Evolutionary conservation across 2,329 filamentous ascomycete genomes (phyloP).

Genomic region (Trichoderma sp.): DNA sequence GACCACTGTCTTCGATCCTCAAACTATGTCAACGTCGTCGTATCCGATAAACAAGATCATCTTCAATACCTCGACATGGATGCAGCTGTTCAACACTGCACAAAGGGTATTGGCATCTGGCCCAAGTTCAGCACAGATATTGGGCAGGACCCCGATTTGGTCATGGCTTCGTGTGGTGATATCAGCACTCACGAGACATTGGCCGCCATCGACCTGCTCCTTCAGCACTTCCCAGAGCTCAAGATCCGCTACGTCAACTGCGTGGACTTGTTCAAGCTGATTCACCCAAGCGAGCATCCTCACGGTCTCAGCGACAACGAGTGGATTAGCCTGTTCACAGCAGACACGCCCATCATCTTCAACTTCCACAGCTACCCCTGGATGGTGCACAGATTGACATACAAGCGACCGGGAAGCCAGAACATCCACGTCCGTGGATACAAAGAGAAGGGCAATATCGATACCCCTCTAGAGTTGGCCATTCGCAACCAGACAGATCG

Average conservation of each 20-base stretch:
- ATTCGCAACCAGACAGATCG: constrained; percentile 77
- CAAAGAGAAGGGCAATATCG: constrained; percentile 82
- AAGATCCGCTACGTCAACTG: constrained; percentile 80
- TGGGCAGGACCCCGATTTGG: constrained; percentile 67
- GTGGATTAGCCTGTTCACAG: constrained; percentile 71
- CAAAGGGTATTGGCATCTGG: constrained; percentile 79
- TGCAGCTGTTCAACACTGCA: constrained; percentile 72
- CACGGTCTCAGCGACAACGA: constrained; percentile 69
- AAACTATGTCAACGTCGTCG: constrained; percentile 82
- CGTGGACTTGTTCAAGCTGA: constrained; percentile 79
- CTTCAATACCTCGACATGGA: constrained; percentile 76
- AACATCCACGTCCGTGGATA: constrained; percentile 77
- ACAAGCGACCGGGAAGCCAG: constrained; percentile 68
- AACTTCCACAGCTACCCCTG: constrained; percentile 85
- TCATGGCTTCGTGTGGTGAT: constrained; percentile 77
- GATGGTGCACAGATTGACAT: constrained; percentile 75
- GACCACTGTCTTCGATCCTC: constrained; percentile 71
- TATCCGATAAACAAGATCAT: constrained; percentile 78
- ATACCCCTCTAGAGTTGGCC: constrained; percentile 76
- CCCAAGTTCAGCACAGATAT: constrained; percentile 72
- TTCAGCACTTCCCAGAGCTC: constrained; percentile 69
- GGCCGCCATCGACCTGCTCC: constrained; percentile 71
- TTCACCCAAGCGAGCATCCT: constrained; percentile 68
- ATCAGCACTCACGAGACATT: constrained; percentile 73
- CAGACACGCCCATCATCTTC: constrained; percentile 72